phyloP scores from a whole-genome alignment of 352 stramenopile species.

The Discostella stelligera region DNA sequence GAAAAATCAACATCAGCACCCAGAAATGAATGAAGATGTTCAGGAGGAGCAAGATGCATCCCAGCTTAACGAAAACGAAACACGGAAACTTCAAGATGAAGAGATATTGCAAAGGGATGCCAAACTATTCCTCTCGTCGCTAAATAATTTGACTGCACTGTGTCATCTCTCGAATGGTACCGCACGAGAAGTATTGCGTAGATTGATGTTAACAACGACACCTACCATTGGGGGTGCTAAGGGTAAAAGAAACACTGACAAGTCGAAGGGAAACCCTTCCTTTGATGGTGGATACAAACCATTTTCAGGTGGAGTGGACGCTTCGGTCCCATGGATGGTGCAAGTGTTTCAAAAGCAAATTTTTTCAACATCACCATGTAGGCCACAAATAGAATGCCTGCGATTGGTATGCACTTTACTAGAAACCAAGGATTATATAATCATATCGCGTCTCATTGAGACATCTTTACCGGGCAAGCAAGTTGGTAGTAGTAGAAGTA shows the following conservation, averaged over 20 bases:
- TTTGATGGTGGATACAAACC: slow-evolving; percentile 10
- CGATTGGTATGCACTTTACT: slow-evolving; percentile 46
- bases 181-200: slow-evolving; percentile 43
- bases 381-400: slow-evolving; percentile 31
- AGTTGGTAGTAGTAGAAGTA: slow-evolving; percentile 6
- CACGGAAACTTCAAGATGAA: slow-evolving; percentile 2
- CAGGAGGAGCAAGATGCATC: background rate
- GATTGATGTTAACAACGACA: slow-evolving; percentile 9
- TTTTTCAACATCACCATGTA: slow-evolving; percentile 5
- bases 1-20: slow-evolving; percentile 1
- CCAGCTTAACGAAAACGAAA: background rate
- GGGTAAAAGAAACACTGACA: slow-evolving; percentile 1
- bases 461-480: slow-evolving; percentile 13
- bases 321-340: slow-evolving; percentile 29
- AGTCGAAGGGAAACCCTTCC: background rate
- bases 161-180: slow-evolving; percentile 49
- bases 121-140: slow-evolving; percentile 21
- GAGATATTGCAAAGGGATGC: slow-evolving; percentile 25
- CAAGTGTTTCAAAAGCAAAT: slow-evolving; percentile 33
- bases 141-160: slow-evolving; percentile 37
- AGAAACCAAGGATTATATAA: slow-evolving; percentile 39
- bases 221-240: background rate
- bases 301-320: background rate
- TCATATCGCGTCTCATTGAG: slow-evolving; percentile 36
- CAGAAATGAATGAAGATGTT: background rate